Conservation (phyloP, 257 asterid species). For the Solanum rostratum region DNA sequence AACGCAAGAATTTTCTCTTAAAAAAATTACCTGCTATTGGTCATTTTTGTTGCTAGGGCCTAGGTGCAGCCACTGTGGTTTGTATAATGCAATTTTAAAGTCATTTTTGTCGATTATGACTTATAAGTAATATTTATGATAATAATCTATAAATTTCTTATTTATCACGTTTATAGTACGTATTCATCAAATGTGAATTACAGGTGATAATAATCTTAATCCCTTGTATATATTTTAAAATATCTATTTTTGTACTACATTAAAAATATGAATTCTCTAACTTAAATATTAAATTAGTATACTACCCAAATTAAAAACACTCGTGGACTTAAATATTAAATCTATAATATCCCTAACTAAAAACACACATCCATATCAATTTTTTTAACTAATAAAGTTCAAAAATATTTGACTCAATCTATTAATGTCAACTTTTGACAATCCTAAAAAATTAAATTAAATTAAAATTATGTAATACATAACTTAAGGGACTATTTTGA, state of each 20-base stretch:
- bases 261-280: too few species aligned
- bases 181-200: background rate
- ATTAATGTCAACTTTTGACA: background rate
- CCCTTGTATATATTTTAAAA: background rate
- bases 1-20: background rate
- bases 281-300: too few species aligned
- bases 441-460: background rate
- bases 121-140: background rate
- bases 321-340: too few species aligned
- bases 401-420: background rate
- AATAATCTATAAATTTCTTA: background rate
- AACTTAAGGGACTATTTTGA: background rate
- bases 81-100: background rate
- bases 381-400: background rate
- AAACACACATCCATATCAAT: background rate
- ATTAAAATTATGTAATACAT: too few species aligned
- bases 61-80: too few species aligned
- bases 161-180: too few species aligned
- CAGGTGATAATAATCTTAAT: background rate
- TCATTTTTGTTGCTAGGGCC: background rate
- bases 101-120: background rate
- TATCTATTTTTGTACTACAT: too few species aligned
- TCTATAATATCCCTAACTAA: too few species aligned
- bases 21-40: accelerated
- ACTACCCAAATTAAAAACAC: too few species aligned